Conservation (phyloP, 2,329 filamentous ascomycete genomes). For the Aspergillus transmontanensis region DNA sequence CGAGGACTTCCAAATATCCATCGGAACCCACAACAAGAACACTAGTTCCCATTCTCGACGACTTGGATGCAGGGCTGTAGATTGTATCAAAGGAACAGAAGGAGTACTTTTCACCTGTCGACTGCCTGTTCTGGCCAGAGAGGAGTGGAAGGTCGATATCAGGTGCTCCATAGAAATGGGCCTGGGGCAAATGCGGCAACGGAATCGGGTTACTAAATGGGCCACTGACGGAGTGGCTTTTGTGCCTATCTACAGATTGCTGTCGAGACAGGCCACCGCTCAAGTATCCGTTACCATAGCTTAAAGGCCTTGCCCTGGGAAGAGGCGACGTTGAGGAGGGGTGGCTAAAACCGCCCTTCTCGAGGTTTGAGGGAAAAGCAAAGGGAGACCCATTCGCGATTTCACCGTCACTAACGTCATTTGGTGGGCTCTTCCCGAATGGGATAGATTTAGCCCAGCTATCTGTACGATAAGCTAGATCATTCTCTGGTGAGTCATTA, state of each 20-base stretch:
- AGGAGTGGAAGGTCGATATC: conserved; percentile 64
- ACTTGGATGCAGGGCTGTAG: conserved; percentile 47
- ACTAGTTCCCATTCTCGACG: conserved; percentile 51
- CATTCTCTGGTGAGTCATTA: conserved; percentile 33
- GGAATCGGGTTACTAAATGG: conserved; percentile 49
- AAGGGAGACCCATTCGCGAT: conserved; percentile 42
- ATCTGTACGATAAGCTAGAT: conserved; percentile 41
- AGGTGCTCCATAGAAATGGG: conserved; percentile 75
- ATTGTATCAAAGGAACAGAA: conserved; percentile 82
- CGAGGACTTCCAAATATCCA: conserved; percentile 75
- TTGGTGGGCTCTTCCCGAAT: conserved; percentile 48
- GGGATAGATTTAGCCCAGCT: conserved; percentile 50
- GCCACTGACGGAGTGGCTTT: conserved; percentile 41
- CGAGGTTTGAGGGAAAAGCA: conserved; percentile 41
- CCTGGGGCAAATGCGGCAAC: conserved; percentile 72
- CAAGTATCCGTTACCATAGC: conserved; percentile 43
- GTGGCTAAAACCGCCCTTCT: conserved; percentile 43
- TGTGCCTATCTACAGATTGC: conserved; percentile 40
- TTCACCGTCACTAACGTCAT: conserved; percentile 37
- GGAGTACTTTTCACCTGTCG: conserved; percentile 62
- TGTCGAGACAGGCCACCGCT: conserved; percentile 40
- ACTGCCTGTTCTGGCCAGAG: conserved; percentile 26
- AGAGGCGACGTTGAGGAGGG: conserved; percentile 49
- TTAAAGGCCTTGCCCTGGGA: conserved; percentile 44
- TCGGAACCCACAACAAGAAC: conserved; percentile 80